phyloP scores from a whole-genome alignment of 805 yeast species.

The Wickerhamomyces hampshirensis region DNA sequence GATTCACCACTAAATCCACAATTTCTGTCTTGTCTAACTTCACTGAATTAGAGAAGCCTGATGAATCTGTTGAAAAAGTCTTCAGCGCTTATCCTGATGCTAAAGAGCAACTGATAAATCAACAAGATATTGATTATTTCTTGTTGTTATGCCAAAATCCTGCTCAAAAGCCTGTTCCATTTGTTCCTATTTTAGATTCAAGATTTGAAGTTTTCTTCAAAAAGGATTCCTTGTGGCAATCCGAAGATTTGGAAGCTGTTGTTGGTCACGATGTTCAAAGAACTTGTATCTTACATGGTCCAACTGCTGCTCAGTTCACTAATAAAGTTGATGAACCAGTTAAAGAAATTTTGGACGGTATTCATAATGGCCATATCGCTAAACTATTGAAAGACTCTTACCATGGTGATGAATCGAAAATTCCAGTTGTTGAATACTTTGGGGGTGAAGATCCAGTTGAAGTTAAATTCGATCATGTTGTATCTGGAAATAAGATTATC shows the following conservation, averaged over 20 bases:
- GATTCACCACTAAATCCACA: conserved; percentile 61
- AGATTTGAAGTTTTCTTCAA: conserved; percentile 94
- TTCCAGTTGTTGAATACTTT: conserved; percentile 89
- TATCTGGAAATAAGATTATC: conserved; percentile 29
- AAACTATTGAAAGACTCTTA: conserved; percentile 66
- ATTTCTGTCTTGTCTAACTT: conserved; percentile 73
- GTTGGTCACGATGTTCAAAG: conserved; percentile 95
- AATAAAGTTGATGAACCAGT: conserved; percentile 88
- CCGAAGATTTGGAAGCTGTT: conserved; percentile 94
- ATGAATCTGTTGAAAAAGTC: conserved; percentile 50
- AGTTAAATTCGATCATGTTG: conserved; percentile 30
- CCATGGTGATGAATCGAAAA: conserved; percentile 58
- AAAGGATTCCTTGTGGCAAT: conserved; percentile 99
- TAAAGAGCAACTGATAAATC: conserved; percentile 76
- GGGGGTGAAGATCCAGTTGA: conserved; percentile 55
- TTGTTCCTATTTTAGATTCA: conserved; percentile 91
- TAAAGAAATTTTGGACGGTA: conserved; percentile 78
- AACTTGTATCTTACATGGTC: conserved; percentile 98
- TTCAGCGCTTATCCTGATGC: conserved; percentile 71
- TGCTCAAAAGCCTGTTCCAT: conserved; percentile 94
- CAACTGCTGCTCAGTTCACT: conserved; percentile 94
- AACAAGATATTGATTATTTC: conserved; percentile 94
- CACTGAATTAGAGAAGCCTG: conserved; percentile 65
- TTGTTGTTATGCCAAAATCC: conserved; percentile 79
- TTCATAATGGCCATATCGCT: conserved; percentile 86